Evolutionary conservation across 345 rosid genomes (phyloP), one percentile per base, ranked within the genome.

Genomic region (Pistacia integerrima): DNA sequence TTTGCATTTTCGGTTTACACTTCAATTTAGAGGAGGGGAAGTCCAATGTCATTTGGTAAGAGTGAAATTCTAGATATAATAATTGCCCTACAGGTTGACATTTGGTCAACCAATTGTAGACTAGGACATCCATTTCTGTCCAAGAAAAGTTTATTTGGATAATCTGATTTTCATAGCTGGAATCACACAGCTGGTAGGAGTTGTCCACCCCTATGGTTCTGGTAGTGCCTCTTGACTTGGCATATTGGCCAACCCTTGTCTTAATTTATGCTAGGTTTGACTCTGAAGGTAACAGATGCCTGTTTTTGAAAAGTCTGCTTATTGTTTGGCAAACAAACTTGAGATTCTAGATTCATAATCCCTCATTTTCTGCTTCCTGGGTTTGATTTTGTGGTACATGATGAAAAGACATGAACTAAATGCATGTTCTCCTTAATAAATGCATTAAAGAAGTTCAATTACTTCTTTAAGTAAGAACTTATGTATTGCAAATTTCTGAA

Each of bases 221-320:
- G 48, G 62, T 68, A 35, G 51, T 62, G 25, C 74, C 49, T 67
- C 44, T 41, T 22, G 17, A 33, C 57, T 68, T 76, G 69, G 44
- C 73, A 33, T 74, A 54, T 60, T 17, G 57, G 48, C 70, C 64
- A 18, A 48, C 56, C 62, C 2, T 65, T 38, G 49, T 66, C 64
- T 72, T 76, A 59, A 66, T 72, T 52, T 55, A 22, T 28, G 30
- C 52, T 63, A 60, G 74, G 35, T 73, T 78, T 76, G 61, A 75
- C 49, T 56, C 28, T 11, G 71, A 69, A 73, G 55, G 38, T 69
- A 28, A 52, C 11, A 64, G 12, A 28, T 55, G 66, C 25, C 36
- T 59, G 56, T 49, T 57, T 49, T 25, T 72, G 52, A 57, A 41
- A 48, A 22, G 7, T 48, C 46, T 5, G 8, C 46, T 41, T 41